Conservation (phyloP, 345 rosid genomes). For the Citrus glauca region DNA sequence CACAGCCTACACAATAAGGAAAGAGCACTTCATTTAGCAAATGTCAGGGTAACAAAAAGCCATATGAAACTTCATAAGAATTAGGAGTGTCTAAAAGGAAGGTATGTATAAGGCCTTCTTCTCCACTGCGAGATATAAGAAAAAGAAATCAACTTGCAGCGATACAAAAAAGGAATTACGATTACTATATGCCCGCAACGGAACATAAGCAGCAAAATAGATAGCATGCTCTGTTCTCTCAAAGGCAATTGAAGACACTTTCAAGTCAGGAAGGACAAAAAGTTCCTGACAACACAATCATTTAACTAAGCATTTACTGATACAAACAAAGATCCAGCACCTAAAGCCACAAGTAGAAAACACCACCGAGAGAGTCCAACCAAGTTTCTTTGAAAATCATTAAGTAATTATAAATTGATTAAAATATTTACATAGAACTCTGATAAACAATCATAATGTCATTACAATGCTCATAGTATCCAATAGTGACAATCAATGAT, state of each 20-base stretch:
- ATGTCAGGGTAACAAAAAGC: background rate
- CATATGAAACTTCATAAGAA: background rate
- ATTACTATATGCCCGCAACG: conserved; percentile 7
- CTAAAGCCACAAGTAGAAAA: background rate
- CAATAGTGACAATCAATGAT: background rate
- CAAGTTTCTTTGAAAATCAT: background rate
- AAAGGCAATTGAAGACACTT: background rate
- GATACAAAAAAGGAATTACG: background rate
- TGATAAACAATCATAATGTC: background rate
- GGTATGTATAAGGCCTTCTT: background rate
- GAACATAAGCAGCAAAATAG: conserved; percentile 1
- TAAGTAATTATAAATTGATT: background rate
- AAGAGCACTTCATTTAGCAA: background rate
- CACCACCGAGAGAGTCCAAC: background rate
- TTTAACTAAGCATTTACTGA: background rate
- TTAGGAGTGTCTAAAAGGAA: background rate
- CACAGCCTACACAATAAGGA: conserved; percentile 39
- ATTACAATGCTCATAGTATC: background rate
- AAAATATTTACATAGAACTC: background rate
- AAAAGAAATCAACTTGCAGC: background rate
- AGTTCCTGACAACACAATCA: background rate
- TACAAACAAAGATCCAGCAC: background rate
- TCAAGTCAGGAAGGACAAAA: background rate
- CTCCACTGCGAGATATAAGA: background rate
- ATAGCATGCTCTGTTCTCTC: conserved; percentile 11